Base-by-base conservation (phyloP, 495 filamentous ascomycete genomes). In the Lepidopterella palustris region DNA sequence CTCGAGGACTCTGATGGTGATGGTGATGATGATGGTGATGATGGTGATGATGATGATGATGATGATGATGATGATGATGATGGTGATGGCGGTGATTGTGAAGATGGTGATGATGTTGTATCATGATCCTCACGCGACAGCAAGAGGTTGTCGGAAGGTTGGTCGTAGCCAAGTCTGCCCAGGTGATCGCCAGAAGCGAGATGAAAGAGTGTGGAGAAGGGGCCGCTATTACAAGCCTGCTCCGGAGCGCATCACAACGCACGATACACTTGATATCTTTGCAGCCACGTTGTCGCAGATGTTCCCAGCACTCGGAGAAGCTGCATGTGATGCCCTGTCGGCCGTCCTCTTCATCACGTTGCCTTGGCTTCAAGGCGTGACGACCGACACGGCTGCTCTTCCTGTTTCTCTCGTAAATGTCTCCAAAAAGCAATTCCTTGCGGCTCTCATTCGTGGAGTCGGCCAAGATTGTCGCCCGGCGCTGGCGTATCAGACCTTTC, bases 141-240 rank as follows among this genome's bases (percentile, higher is more conserved):
- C 32, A 39, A 6, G 13, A 15, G 39, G 39, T 11, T 20, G 39
- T 42, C 13, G 13, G 13, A 42, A 42, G 39, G 13, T 11, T 11
- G 20, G 39, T 20, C 39, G 39, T 42, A 20, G 20, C 2, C 39
- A 42, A 42, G 39, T 20, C 39, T n/a, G n/a, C n/a, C n/a, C n/a
- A n/a, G 39, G 39, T 42, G 47, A 50, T 50, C 47, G 47, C 26
- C 47, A 26, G 63, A 55, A 66, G 59, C 63, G 63, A 66, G 32
- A 66, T 66, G 63, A 66, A 31, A n/a, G 55, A 55, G 53, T 66
- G 63, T 62, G 63, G 63, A 66, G 63, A 62, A 66, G 53, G 60
- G 63, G 51, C 58, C 32, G 47, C 53, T 25, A n/a, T n/a, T n/a
- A n/a, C n/a, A n/a, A n/a, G n/a, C n/a, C n/a, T n/a, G n/a, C n/a